These are phyloP conservation scores for Fraxinus pennsylvanica DNA, from an alignment of 257 asterid species.

Conservation along the genomic window DNA sequence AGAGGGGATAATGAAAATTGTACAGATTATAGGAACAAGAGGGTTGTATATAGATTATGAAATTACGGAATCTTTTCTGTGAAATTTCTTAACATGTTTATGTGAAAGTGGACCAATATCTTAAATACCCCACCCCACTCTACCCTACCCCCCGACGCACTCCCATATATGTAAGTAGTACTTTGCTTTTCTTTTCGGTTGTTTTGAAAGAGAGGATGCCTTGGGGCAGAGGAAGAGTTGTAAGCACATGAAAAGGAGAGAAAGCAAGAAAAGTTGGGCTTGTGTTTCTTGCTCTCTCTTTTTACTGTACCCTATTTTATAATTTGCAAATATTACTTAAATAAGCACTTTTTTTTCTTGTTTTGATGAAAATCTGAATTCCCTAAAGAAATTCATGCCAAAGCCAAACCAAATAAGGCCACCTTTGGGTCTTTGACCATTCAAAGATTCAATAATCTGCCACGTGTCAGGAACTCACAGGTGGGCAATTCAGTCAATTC, in stretches of 20 bases:
- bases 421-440: constrained; percentile 32
- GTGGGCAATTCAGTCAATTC: constrained; percentile 37
- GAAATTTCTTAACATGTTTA: constrained; percentile 18
- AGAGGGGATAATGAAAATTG: constrained; percentile 54
- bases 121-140: background rate
- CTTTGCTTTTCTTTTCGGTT: constrained; percentile 39
- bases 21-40: constrained; percentile 55
- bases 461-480: constrained; percentile 20
- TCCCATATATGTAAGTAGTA: constrained; percentile 4
- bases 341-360: constrained; percentile 8
- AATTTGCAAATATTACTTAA: background rate
- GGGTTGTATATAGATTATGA: constrained; percentile 34
- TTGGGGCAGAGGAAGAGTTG: constrained; percentile 33
- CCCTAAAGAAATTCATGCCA: background rate
- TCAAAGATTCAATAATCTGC: constrained; percentile 2
- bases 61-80: constrained; percentile 28
- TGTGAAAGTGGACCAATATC: constrained; percentile 15
- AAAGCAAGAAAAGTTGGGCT: constrained; percentile 58
- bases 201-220: constrained; percentile 37
- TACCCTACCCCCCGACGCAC: background rate
- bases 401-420: constrained; percentile 27
- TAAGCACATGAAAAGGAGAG: constrained; percentile 70
- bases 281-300: constrained; percentile 37
- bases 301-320: constrained; percentile 30
- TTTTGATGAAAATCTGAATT: constrained; percentile 28